Base-by-base conservation (phyloP, 495 filamentous ascomycete genomes). In the Penicillium coffeae region DNA sequence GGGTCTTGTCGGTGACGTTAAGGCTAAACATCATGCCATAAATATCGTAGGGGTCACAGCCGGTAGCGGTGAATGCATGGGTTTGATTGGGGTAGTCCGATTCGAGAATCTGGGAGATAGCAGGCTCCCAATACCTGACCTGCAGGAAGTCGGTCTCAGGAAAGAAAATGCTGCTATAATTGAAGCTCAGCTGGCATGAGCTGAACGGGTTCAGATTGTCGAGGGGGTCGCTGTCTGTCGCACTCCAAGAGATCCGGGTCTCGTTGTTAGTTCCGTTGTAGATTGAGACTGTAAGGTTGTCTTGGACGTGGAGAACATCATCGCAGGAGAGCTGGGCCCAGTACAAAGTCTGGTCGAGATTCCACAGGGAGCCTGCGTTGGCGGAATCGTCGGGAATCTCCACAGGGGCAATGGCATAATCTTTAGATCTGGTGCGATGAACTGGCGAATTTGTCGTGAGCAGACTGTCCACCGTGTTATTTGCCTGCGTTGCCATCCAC, bases 51-150 rank as follows among this genome's bases (percentile, higher is more conserved):
- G 56, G 65, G 13, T 63, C 55, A 43, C 69, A 70, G 10, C 67
- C 63, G 18, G 48, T 55, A 1, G 63, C 37, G 0, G 45, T 59
- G 27, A 72, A 72, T 1, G 62, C 61, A 21, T 56, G 54, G n/a
- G 30, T 56, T 18, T 34, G 39, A 34, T 61, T 35, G 13, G 48
- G 27, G 37, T 38, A 52, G 41, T 50, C 27, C 45, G 44, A 43
- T 40, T 50, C 32, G n/a, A 52, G 47, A 1, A 47, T 45, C n/a
- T 18, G 15, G 38, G 36, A 32, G 18, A 60, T 51, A 1, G 56
- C 60, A 5, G 69, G 69, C 38, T 72, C 69, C 69, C 69, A 72
- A 39, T 72, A 72, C 1, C 69, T 64, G 14, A 71, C 50, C 21
- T 72, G 69, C 8, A 72, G 52, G 21, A 64, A 69, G 37, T 72